Conservation (phyloP, 768 basidiomycete genomes). For the Xerocomus spinulosus region DNA sequence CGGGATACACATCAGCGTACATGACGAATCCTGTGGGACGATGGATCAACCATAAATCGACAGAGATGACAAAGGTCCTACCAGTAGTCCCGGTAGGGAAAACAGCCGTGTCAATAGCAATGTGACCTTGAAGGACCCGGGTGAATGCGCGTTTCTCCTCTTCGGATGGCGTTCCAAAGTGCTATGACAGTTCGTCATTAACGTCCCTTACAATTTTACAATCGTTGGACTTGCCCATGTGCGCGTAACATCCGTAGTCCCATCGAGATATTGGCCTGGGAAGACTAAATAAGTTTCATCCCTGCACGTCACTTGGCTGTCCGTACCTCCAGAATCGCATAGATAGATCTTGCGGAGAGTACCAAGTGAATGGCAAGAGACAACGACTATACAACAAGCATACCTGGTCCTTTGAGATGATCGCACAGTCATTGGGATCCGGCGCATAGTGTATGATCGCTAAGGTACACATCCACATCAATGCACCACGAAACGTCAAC, state of each 20-base stretch:
- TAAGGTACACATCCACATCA: conserved; percentile 21
- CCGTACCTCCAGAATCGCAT: conserved; percentile 81
- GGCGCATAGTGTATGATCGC: conserved; percentile 95
- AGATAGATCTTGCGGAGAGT: conserved; percentile 53
- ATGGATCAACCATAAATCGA: not conserved
- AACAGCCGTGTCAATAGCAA: conserved; percentile 79
- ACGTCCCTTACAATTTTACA: not conserved
- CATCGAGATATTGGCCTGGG: conserved; percentile 79
- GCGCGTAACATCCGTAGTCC: conserved; percentile 92
- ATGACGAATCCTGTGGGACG: conserved; percentile 47
- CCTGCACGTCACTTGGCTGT: not conserved
- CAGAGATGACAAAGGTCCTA: conserved; percentile 18
- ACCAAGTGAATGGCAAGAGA: conserved; percentile 31
- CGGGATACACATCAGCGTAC: conserved; percentile 32
- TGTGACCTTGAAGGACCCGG: conserved; percentile 86
- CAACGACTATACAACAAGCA: not conserved
- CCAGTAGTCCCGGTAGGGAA: conserved; percentile 83
- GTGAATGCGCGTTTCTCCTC: conserved; percentile 89
- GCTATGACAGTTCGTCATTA: conserved; percentile 39
- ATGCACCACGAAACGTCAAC: not conserved
- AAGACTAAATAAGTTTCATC: not conserved
- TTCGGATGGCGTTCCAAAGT: conserved; percentile 80
- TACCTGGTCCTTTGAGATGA: conserved; percentile 73
- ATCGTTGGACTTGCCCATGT: conserved; percentile 59
- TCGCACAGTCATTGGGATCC: conserved; percentile 64